These are phyloP conservation scores for Microstegium vimineum DNA, from an alignment of 176 grass and related monocot species.

Conservation along the genomic window DNA sequence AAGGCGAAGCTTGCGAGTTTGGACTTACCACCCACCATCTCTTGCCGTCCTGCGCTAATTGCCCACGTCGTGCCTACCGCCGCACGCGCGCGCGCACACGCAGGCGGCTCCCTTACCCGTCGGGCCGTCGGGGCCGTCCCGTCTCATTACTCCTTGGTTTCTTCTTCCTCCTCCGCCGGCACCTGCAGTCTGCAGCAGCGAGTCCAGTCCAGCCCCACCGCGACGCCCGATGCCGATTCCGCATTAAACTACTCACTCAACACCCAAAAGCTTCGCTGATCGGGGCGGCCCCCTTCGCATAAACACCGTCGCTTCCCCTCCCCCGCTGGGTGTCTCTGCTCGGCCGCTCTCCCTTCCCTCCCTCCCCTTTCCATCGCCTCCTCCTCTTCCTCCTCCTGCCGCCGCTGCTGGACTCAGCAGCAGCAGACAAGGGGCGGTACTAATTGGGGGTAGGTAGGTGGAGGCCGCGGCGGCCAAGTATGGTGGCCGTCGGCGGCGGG, in stretches of 20 bases:
- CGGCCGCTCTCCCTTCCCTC: neutral
- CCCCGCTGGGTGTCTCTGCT: neutral
- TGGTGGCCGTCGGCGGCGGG: neutral
- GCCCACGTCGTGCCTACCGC: slow-evolving; percentile 40
- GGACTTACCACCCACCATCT: slow-evolving; percentile 32
- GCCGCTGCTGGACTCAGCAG: neutral
- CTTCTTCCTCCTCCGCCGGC: neutral
- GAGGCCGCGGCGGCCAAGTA: slow-evolving; percentile 8
- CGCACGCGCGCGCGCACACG: neutral
- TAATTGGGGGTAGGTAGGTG: slow-evolving; percentile 25
- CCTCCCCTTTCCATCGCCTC: neutral
- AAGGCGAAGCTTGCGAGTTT: neutral
- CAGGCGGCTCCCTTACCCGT: neutral
- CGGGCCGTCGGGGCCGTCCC: neutral
- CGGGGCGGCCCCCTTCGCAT: neutral
- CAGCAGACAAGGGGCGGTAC: neutral
- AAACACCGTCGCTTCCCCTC: neutral
- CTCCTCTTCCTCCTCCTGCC: neutral
- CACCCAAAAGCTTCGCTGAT: slow-evolving; percentile 1
- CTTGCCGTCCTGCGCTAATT: neutral
- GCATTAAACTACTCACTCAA: slow-evolving; percentile 2
- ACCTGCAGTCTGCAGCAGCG: too few species aligned
- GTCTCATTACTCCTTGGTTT: neutral
- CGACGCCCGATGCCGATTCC: neutral
- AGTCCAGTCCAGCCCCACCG: neutral